Base-by-base conservation (phyloP, 345 rosid genomes). In the Clarkia xantiana region DNA sequence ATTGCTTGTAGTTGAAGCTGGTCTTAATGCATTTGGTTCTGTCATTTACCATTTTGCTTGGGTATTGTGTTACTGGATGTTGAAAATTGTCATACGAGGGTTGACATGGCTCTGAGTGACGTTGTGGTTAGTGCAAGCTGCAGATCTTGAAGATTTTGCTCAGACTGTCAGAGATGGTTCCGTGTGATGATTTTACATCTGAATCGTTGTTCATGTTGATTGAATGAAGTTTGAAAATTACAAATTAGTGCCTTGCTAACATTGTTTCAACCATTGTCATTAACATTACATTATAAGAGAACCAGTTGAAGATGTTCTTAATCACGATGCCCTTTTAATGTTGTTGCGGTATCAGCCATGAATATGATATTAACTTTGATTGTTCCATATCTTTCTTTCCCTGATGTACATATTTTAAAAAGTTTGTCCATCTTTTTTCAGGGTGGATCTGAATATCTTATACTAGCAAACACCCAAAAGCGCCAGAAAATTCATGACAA, bases 391-490 rank as follows among this genome's bases (percentile, higher is more conserved):
- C 7, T 29, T 29, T 29, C 4, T 29, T 29, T 29, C 36, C 36
- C 0, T 10, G n/a, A 29, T 29, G 9, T 0, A 29, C 36, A 3
- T 29, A 1, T 29, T 2, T 7, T 7, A 1, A 7, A 29, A n/a
- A n/a, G 36, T 29, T 34, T 15, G 41, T 45, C 15, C 38, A 9
- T 48, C 49, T 9, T 38, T 15, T 59, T 43, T 58, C 80, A 93
- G 99, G 70, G 68, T 65, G 77, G 76, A 16, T 94, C 80, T 46
- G 96, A 80, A 61, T 93, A 82, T 68, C 81, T 82, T 11, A 93
- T 93, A 73, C 94, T 75, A 72, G 95, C 96, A 42, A 87, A 87
- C 52, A 87, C 80, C 47, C 80, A 72, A 49, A 93, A 93, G 72
- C 87, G 96, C 15, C 86, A 67, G 48, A 87, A 80, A 71, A 58